A percentile compares a stretch with the other conserved stretches of the same genome.
These are phyloP conservation scores for Fragaria ananassa DNA, from an alignment of 306 rosid genomes.

Conservation along the genomic window DNA sequence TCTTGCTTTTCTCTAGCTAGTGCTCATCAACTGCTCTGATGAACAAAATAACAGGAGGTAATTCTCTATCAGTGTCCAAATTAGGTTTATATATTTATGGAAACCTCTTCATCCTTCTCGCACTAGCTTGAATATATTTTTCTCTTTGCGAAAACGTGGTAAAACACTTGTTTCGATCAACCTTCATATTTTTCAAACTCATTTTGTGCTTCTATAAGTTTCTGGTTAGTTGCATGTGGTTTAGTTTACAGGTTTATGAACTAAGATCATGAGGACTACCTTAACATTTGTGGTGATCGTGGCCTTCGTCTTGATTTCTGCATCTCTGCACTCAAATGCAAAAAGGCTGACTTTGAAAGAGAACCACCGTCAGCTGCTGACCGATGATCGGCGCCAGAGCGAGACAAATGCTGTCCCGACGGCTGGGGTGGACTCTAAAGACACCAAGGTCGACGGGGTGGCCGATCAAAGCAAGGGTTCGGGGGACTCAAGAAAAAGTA, in stretches of 20 bases:
- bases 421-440: background rate
- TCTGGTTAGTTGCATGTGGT: background rate
- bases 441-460: background rate
- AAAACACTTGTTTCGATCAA: background rate
- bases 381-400: background rate
- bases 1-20: background rate
- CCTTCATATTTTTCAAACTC: background rate
- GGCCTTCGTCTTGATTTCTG: background rate
- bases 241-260: background rate
- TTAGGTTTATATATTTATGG: background rate
- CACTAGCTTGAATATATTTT: background rate
- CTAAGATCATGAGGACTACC: slow-evolving; percentile 4
- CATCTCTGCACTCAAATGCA: background rate
- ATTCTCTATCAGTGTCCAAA: background rate
- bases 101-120: background rate
- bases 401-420: too few species aligned
- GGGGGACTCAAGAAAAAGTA: background rate
- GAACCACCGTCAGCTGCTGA: background rate
- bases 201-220: background rate
- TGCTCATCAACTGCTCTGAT: slow-evolving; percentile 6
- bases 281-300: background rate
- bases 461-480: background rate
- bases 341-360: background rate
- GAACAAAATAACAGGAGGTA: background rate
- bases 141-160: background rate